Base-by-base conservation (phyloP, 163 green algal genomes). In the Scenedesmus sp. region DNA sequence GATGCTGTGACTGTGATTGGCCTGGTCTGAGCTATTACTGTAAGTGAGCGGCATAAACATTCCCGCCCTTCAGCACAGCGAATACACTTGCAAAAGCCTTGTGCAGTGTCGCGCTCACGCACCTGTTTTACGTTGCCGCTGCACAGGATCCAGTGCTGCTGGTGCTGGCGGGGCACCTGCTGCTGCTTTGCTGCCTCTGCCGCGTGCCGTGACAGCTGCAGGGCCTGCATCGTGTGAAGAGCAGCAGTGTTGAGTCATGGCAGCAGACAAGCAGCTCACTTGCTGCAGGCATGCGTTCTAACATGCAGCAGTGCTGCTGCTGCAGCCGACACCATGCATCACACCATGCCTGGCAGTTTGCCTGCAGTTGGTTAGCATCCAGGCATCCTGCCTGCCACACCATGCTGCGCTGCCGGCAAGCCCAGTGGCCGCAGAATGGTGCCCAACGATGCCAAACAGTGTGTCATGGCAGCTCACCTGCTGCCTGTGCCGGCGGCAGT, bases 61-160 rank as follows among this genome's bases (percentile, higher is more conserved):
- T n/a, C n/a, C n/a, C n/a, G n/a, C n/a, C n/a, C n/a, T n/a, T n/a
- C n/a, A n/a, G n/a, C n/a, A n/a, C n/a, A 40, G 30, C 30, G 26
- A 37, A 2, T 22, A 10, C 61, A 37, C 24, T 35, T 26, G 18
- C 5, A 10, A 40, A 37, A 2, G 61, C 3, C 61, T 18, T 3
- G 9, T 26, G 13, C 15, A 35, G 9, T 35, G 13, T 72, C 12
- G n/a, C n/a, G n/a, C n/a, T n/a, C 30, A 30, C 85, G 2, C 72
- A 90, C 85, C 85, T 59, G 85, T 90, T 59, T 90, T 90, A 5
- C 26, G 85, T 18, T 85, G 85, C 85, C 85, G 85, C 46, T 90
- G 70, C 51, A 68, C 15, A 6, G 73, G 26, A 35, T 30, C 68
- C 40, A 76, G 42, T 7, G 68, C 85, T 40, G 37, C 81, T 43